phyloP scores from a whole-genome alignment of 2,329 filamentous ascomycete genomes.

The Beauveria rudraprayagi region DNA sequence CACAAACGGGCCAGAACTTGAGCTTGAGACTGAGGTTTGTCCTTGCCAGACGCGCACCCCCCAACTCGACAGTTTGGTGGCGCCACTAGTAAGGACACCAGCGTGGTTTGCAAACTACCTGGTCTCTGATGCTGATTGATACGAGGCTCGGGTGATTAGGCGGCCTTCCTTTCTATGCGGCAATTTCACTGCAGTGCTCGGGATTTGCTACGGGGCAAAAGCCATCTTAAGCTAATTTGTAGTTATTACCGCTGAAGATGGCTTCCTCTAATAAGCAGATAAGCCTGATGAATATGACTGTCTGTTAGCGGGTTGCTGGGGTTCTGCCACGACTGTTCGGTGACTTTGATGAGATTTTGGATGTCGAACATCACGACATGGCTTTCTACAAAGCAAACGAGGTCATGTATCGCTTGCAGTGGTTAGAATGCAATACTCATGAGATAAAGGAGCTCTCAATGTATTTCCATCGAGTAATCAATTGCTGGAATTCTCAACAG shows the following conservation, averaged over 20 bases:
- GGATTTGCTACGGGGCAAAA: too few relatives aligned
- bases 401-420: neutral
- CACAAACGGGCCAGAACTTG: neutral
- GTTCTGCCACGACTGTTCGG: neutral
- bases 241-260: neutral
- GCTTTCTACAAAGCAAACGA: neutral
- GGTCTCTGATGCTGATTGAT: too few relatives aligned
- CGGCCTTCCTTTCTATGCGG: too few relatives aligned
- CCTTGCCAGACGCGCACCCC: neutral
- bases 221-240: neutral
- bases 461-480: too few relatives aligned
- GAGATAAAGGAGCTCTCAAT: too few relatives aligned
- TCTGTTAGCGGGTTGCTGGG: neutral
- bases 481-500: neutral
- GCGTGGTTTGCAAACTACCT: neutral
- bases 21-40: neutral
- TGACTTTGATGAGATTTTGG: neutral
- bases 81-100: neutral
- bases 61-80: neutral
- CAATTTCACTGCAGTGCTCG: too few relatives aligned
- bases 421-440: neutral
- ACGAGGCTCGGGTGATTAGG: too few relatives aligned
- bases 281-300: neutral
- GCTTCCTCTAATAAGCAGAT: conserved; percentile 1
- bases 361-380: neutral